phyloP scores from a whole-genome alignment of 768 basidiomycete genomes.

The Symmetrospora coprosmae region DNA sequence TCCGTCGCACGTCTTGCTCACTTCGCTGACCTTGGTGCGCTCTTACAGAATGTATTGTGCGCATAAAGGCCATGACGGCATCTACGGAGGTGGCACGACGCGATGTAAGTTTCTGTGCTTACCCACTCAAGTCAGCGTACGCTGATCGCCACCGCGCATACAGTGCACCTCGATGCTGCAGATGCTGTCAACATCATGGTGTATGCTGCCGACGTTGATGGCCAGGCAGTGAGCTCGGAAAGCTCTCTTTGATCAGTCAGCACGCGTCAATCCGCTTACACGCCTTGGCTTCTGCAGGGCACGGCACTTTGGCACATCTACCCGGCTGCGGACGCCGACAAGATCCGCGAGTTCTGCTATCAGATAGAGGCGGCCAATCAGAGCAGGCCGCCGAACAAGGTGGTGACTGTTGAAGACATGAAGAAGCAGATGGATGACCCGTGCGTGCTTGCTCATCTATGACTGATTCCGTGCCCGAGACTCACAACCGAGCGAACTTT shows the following conservation, averaged over 20 bases:
- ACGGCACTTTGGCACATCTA: conserved; percentile 83
- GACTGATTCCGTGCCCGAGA: no score
- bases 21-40: no score
- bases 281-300: neutral
- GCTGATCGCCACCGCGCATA: no score
- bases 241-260: no score
- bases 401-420: conserved; percentile 28
- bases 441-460: no score
- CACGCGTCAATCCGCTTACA: neutral
- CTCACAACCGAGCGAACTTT: no score
- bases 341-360: conserved; percentile 59
- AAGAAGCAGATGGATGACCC: conserved; percentile 46
- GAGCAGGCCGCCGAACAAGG: conserved; percentile 33
- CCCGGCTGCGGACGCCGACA: conserved; percentile 63
- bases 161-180: conserved; percentile 58
- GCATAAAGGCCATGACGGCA: conserved; percentile 48
- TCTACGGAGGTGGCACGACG: conserved; percentile 68
- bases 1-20: no score
- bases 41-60: conserved; percentile 62
- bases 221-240: conserved; percentile 29
- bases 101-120: no score
- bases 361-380: conserved; percentile 42
- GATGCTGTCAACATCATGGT: conserved; percentile 72
- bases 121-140: no score
- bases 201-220: conserved; percentile 49